A percentile compares a stretch with the other conserved stretches of the same genome.
phyloP scores from a whole-genome alignment of 2,329 filamentous ascomycete genomes.

The Colletotrichum orbiculare region DNA sequence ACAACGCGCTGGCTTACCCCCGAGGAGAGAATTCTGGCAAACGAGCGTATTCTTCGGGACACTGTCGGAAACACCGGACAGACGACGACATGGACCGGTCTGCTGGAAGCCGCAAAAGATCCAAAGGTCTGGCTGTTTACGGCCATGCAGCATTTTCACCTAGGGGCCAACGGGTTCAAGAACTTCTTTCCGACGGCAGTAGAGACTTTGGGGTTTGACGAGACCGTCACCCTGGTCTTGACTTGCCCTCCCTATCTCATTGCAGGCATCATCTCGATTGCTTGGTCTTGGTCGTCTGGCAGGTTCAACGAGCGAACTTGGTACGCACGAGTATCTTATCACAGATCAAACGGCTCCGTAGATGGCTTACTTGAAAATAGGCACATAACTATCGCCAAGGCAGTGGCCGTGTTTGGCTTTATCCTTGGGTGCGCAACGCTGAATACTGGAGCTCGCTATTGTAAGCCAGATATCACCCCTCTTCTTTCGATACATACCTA shows the following conservation, averaged over 20 bases:
- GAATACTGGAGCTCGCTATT: slow-evolving; percentile 42
- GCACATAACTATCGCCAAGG: slow-evolving; percentile 32
- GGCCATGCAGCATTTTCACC: slow-evolving; percentile 59
- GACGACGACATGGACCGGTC: slow-evolving; percentile 49
- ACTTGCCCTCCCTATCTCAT: slow-evolving; percentile 56
- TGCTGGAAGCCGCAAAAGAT: slow-evolving; percentile 54
- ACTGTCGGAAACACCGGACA: slow-evolving; percentile 41
- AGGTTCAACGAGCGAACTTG: slow-evolving; percentile 32
- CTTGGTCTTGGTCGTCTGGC: slow-evolving; percentile 43
- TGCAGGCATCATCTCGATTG: slow-evolving; percentile 51
- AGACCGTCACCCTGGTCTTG: slow-evolving; percentile 55
- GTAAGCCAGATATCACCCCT: background rate
- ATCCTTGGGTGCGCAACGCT: slow-evolving; percentile 44
- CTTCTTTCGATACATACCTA: background rate
- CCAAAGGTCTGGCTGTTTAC: slow-evolving; percentile 57
- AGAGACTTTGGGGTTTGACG: slow-evolving; percentile 51
- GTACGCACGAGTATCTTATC: background rate
- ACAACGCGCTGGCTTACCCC: slow-evolving; percentile 49
- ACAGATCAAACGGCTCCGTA: background rate
- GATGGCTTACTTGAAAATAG: background rate
- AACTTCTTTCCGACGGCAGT: slow-evolving; percentile 43
- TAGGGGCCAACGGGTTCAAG: slow-evolving; percentile 44
- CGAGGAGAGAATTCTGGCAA: slow-evolving; percentile 54
- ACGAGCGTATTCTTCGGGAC: slow-evolving; percentile 48
- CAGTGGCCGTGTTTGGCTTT: slow-evolving; percentile 33